Conservation (phyloP, 306 rosid genomes). For the Luffa aegyptiaca region DNA sequence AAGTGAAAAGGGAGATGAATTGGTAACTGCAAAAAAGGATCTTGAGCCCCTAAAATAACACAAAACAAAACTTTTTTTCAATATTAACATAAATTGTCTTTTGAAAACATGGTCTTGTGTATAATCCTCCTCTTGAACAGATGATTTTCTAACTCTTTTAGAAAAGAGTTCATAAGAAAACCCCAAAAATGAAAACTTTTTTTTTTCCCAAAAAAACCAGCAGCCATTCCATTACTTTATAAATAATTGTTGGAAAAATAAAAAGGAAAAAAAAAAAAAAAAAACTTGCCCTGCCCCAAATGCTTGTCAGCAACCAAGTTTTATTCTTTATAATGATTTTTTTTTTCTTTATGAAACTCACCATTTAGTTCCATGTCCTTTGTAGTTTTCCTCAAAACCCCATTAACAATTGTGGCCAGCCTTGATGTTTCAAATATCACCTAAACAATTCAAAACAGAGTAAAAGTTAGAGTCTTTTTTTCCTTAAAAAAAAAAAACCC, state of each 20-base stretch:
- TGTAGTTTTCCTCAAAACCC: conserved; percentile 87
- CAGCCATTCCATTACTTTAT: not conserved
- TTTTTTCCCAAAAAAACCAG: not conserved
- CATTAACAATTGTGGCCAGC: conserved; percentile 91
- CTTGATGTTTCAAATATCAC: conserved; percentile 97
- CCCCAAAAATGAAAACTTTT: not conserved
- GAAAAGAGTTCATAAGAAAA: not conserved
- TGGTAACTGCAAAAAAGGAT: not conserved
- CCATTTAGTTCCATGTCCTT: conserved; percentile 88
- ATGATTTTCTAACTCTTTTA: not conserved
- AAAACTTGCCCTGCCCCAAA: not conserved
- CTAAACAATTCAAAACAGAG: conserved; percentile 30
- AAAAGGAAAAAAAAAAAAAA: too few species aligned
- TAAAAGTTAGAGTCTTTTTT: not conserved
- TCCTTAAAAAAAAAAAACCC: not conserved
- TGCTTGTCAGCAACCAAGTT: not conserved
- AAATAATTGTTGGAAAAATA: not conserved
- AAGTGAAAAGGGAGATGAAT: conserved; percentile 9
- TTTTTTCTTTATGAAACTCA: conserved; percentile 20
- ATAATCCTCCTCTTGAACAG: not conserved
- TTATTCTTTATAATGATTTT: not conserved
- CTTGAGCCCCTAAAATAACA: conserved; percentile 7
- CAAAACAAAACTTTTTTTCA: not conserved
- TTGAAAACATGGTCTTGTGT: not conserved
- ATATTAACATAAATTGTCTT: too few species aligned